Base-by-base conservation (phyloP, 306 rosid genomes). In the Quercus suber region DNA sequence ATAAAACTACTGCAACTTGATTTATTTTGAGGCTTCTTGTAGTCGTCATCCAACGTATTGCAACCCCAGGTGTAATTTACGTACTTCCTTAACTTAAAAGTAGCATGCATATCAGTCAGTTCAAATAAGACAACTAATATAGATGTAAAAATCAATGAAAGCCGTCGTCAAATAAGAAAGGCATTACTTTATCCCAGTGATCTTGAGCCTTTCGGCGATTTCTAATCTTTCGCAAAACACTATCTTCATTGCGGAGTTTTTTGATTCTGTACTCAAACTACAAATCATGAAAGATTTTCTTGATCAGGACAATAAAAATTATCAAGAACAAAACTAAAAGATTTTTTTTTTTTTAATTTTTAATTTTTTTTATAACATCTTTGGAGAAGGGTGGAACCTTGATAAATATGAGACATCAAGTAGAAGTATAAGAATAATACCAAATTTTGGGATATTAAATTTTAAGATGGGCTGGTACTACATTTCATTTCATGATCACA, bases 181-280 rank as follows among this genome's bases (percentile, higher is more conserved):
- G 81, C 72, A 83, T 84, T 88, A 93, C 99, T 89, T 93, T 96
- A 79, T 84, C 88, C 99, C 99, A 96, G 79, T 52, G 91, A 1
- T 91, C 92, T 85, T 86, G 90, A 73, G 99, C 97, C 85, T 93
- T 96, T 71, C 84, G 86, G 69, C 88, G 92, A 73, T 84, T 91
- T 80, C 96, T 91, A 86, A 96, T 83, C 61, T 79, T 83, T 71
- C 89, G 94, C 88, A 96, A 31, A 67, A 79, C 33, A 74, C 77
- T 78, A 82, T 96, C 99, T 84, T 96, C 99, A 71, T 87, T 87
- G 75, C 99, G 89, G 76, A 96, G 86, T 78, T 60, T 96, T 84
- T 96, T 91, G 11, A 96, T 78, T 88, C 99, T 88, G 80, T 82
- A 89, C 82, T 96, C 99, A 30, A 90, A 88, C 99, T 93, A 76